Conservation (phyloP, 2,329 filamentous ascomycete species). For the Calonectria ilicicola region DNA sequence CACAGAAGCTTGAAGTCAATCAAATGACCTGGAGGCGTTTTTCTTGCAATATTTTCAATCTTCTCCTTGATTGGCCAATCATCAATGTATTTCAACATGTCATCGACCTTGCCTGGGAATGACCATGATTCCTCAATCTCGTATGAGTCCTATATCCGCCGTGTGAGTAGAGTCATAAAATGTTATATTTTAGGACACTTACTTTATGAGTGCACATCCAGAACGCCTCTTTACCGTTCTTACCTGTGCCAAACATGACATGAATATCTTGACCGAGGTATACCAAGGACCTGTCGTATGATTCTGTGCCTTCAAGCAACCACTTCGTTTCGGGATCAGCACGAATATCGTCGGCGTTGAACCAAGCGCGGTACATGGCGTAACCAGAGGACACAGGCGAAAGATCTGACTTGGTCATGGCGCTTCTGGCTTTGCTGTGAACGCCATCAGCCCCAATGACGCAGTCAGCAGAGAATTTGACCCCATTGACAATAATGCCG, state of each 20-base stretch:
- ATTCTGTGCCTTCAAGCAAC: background rate
- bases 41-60: background rate
- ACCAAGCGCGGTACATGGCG: background rate
- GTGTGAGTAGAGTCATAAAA: background rate
- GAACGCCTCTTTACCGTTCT: background rate
- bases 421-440: background rate
- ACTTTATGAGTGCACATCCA: constrained; percentile 1
- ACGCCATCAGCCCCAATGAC: background rate
- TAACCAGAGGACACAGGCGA: background rate
- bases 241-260: background rate
- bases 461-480: background rate
- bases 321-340: background rate
- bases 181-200: background rate
- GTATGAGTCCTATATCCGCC: background rate
- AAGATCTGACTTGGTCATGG: background rate
- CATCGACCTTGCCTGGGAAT: background rate
- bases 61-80: background rate
- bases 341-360: background rate
- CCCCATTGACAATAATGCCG: background rate
- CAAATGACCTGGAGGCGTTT: background rate
- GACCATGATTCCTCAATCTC: constrained; percentile 3
- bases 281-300: background rate
- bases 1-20: background rate
- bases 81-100: background rate
- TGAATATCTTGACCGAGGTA: background rate